These are phyloP conservation scores for Saturnispora diversa DNA, from an alignment of 805 yeast species.

Conservation along the genomic window DNA sequence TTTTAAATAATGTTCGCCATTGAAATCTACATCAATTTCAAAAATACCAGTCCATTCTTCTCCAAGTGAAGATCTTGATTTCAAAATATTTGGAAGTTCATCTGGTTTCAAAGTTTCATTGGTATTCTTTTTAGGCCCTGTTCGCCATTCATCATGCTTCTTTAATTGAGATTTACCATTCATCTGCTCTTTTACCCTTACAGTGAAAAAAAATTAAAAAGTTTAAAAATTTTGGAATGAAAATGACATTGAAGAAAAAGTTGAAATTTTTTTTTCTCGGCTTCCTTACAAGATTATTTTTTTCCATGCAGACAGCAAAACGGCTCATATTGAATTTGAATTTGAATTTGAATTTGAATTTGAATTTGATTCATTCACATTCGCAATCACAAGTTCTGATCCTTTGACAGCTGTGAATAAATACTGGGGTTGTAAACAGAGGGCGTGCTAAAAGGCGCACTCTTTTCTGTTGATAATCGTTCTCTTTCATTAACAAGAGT, in stretches of 20 bases:
- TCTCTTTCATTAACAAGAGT: slow-evolving; percentile 25
- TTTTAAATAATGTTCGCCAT: slow-evolving; percentile 48
- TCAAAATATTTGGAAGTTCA: slow-evolving; percentile 34
- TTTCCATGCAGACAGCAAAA: too few relatives aligned
- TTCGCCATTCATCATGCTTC: slow-evolving; percentile 16
- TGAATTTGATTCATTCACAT: too few relatives aligned
- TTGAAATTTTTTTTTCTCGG: too few relatives aligned
- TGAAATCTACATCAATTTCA: slow-evolving; percentile 40
- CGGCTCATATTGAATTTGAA: too few relatives aligned
- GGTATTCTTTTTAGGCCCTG: slow-evolving; percentile 14
- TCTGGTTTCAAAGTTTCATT: slow-evolving; percentile 19
- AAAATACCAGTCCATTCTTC: slow-evolving; percentile 56
- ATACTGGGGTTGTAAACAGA: slow-evolving; percentile 43
- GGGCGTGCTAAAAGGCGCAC: slow-evolving; percentile 41
- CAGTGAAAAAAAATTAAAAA: not conserved
- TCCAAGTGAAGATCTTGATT: slow-evolving; percentile 42
- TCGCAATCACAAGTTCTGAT: too few relatives aligned
- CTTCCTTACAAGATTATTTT: too few relatives aligned
- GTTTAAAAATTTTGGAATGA: not conserved
- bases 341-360: too few relatives aligned
- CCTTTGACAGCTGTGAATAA: slow-evolving; percentile 31
- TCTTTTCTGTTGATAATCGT: slow-evolving; percentile 3
- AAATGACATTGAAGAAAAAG: too few relatives aligned
- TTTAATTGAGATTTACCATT: slow-evolving; percentile 5
- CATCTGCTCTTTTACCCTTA: too few relatives aligned